Conservation (phyloP, 1,139 yeast species). For the Candida sojae region DNA sequence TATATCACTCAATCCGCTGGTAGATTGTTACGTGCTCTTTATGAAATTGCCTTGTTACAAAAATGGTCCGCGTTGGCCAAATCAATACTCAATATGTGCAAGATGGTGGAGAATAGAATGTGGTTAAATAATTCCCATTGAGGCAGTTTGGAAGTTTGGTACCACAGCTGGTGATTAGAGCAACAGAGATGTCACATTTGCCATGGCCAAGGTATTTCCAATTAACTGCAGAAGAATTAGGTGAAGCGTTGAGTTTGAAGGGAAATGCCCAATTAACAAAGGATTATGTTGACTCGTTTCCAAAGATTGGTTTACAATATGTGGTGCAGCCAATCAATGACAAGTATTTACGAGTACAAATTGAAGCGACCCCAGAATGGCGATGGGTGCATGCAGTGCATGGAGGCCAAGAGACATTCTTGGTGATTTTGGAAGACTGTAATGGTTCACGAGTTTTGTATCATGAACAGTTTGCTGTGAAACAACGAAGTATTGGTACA, state of each 20-base stretch:
- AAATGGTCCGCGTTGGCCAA: constrained; percentile 73
- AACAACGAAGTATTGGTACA: constrained; percentile 46
- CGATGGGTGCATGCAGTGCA: constrained; percentile 70
- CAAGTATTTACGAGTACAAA: constrained; percentile 61
- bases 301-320: constrained; percentile 59
- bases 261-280: constrained; percentile 60
- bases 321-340: constrained; percentile 78
- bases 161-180: constrained; percentile 68
- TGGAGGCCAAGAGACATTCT: constrained; percentile 65
- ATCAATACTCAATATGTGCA: constrained; percentile 62
- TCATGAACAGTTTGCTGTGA: constrained; percentile 56
- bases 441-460: constrained; percentile 77
- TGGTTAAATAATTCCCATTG: constrained; percentile 90
- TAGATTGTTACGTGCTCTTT: constrained; percentile 80
- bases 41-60: constrained; percentile 71
- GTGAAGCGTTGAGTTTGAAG: constrained; percentile 75
- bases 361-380: constrained; percentile 74
- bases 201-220: constrained; percentile 83
- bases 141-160: constrained; percentile 71
- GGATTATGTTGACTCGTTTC: constrained; percentile 70
- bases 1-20: constrained; percentile 94
- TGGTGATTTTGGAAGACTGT: constrained; percentile 76
- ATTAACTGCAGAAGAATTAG: constrained; percentile 71
- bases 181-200: constrained; percentile 77
- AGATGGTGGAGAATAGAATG: constrained; percentile 76